phyloP scores from a whole-genome alignment of 805 yeast genomes.

The Priceomyces carsonii region DNA sequence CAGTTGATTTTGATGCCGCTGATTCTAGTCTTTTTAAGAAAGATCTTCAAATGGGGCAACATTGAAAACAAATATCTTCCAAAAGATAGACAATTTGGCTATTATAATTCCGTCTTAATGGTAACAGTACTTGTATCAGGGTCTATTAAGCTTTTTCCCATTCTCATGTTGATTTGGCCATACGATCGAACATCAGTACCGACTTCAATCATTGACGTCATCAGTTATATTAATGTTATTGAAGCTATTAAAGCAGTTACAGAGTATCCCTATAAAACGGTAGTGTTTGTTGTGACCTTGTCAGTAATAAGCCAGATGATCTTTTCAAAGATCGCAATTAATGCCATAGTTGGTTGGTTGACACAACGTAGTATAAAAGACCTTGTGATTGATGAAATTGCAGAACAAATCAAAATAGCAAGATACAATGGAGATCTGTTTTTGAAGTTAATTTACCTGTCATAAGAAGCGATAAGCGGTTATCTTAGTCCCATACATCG shows the following conservation, averaged over 20 bases:
- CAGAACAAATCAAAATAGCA: conserved; percentile 3
- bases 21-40: conserved; percentile 27
- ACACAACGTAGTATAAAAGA: conserved; percentile 11
- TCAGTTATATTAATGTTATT: conserved; percentile 60
- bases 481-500: conserved; percentile 14
- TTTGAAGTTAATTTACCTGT: conserved; percentile 2
- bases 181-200: conserved; percentile 75
- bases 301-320: conserved; percentile 17
- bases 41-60: conserved; percentile 16
- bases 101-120: conserved; percentile 49
- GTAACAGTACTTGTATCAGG: conserved; percentile 75
- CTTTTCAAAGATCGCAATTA: conserved; percentile 14
- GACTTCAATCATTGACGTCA: conserved; percentile 55
- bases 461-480: neutral
- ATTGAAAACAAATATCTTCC: conserved; percentile 14
- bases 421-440: conserved; percentile 1
- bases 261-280: conserved; percentile 13
- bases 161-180: conserved; percentile 95
- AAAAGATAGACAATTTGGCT: conserved; percentile 31
- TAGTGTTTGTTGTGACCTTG: conserved; percentile 14
- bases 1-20: conserved; percentile 40
- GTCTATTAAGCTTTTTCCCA: conserved; percentile 81
- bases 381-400: conserved; percentile 13
- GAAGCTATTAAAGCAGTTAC: conserved; percentile 50
- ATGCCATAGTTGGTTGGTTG: conserved; percentile 13